Percentiles rank a stretch among this genome's conserved stretches.
Evolutionary conservation across 306 rosid genomes (phyloP).

Genomic region (Biancaea sappan): DNA sequence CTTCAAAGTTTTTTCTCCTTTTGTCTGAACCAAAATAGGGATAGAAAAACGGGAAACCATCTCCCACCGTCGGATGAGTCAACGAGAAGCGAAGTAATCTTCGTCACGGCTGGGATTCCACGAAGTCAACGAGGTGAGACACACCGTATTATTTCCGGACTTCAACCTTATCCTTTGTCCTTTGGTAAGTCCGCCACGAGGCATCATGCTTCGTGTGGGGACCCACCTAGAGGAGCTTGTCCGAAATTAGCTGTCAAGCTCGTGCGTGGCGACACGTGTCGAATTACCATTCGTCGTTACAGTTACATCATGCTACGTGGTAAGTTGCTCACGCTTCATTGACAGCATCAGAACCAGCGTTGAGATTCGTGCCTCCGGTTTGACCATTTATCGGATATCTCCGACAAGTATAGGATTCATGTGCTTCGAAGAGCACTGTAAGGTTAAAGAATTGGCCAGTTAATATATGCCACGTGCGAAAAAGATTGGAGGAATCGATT

Average conservation of each 20-base stretch:
- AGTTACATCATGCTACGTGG: conserved; percentile 25
- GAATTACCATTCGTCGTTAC: not conserved
- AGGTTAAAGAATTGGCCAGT: not conserved
- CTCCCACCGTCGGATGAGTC: not conserved
- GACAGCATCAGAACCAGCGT: conserved; percentile 2
- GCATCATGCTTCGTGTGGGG: conserved; percentile 51
- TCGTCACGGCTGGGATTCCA: not conserved
- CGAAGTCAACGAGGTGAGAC: not conserved
- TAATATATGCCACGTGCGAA: not conserved
- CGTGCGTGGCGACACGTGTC: conserved; percentile 31
- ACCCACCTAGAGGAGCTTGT: conserved; percentile 45
- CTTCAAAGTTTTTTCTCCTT: not conserved
- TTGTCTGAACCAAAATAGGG: not conserved
- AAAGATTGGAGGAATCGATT: accelerated
- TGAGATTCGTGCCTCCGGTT: conserved; percentile 33
- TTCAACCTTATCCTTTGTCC: conserved; percentile 60
- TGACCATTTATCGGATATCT: conserved; percentile 37
- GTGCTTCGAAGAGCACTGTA: not conserved
- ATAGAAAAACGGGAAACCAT: not conserved
- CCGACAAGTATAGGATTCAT: not conserved
- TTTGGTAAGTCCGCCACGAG: conserved; percentile 67
- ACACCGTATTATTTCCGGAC: not conserved
- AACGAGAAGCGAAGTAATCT: accelerated
- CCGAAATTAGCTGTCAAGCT: conserved; percentile 42
- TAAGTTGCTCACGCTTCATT: conserved; percentile 15